These are phyloP conservation scores for Rubia peregrina DNA, from an alignment of 305 asterid genomes.

Conservation along the genomic window DNA sequence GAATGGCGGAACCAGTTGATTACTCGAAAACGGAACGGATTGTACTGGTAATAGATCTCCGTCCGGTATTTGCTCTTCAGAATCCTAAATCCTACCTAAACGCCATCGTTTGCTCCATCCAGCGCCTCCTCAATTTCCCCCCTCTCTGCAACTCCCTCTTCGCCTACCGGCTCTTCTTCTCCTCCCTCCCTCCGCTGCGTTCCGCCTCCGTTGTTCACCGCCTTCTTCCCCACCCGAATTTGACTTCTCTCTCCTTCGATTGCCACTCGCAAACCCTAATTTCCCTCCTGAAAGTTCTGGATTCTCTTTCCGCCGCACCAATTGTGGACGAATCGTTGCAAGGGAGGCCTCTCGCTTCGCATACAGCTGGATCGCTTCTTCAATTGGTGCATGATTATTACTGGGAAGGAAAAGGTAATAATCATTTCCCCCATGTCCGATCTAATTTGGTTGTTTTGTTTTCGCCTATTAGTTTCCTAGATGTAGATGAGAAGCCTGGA, in stretches of 20 bases:
- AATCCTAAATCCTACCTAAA: constrained; percentile 50
- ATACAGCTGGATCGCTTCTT: constrained; percentile 46
- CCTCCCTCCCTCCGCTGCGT: constrained; percentile 64
- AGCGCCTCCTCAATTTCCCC: constrained; percentile 56
- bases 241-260: constrained; percentile 42
- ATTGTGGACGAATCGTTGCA: constrained; percentile 8
- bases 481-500: constrained; percentile 18
- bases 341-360: constrained; percentile 29
- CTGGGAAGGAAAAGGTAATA: constrained; percentile 60
- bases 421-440: constrained; percentile 26
- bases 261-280: constrained; percentile 24
- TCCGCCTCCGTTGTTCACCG: constrained; percentile 41
- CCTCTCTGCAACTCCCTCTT: constrained; percentile 56
- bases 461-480: constrained; percentile 43
- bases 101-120: constrained; percentile 41
- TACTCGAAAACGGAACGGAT: constrained; percentile 68
- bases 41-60: constrained; percentile 69
- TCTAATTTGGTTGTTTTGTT: constrained; percentile 66
- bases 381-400: constrained; percentile 57
- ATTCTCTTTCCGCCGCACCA: constrained; percentile 26
- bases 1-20: constrained; percentile 38
- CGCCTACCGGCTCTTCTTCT: constrained; percentile 67
- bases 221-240: constrained; percentile 33
- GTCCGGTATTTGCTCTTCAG: constrained; percentile 49
- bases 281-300: constrained; percentile 25